Base-by-base conservation (phyloP, 257 asterid genomes). In the Ophiorrhiza pumila region DNA sequence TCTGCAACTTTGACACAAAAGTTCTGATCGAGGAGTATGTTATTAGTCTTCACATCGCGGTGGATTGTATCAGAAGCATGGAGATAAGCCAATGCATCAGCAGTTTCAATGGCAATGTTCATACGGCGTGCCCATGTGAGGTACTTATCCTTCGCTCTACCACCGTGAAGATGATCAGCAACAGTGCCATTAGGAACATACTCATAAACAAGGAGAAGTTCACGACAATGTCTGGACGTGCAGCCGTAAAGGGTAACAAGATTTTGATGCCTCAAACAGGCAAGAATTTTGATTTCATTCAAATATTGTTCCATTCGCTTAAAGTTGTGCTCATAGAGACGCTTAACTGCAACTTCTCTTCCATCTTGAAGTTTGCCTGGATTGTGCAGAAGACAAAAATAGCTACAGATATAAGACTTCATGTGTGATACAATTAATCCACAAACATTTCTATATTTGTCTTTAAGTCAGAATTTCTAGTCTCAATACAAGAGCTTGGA, bases 311-410 rank as follows among this genome's bases (percentile, higher is more conserved):
- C 91, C 49, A 91, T 83, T 62, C 95, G 78, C 77, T 80, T 83
- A 79, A 72, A 87, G 85, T 87, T 91, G 74, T 91, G 87, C 82
- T 89, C 96, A 27, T 86, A 91, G 2, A 91, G 81, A 2, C 96
- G 87, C 85, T 91, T 91, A 73, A 91, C 87, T 14, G 97, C 97
- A 10, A 91, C 96, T 78, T 91, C 96, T 82, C 97, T 81, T 60
- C 96, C 97, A 61, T 91, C 96, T 25, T 13, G 79, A 39, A 89
- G 91, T 74, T 83, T 87, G 71, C 97, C 97, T 91, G 73, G 72
- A 22, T 71, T 34, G 20, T 35, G 25, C 34, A 71, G 12, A 27
- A 41, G 5, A 23, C 5, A 17, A 65, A 25, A 14, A 23, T 43
- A 45, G 57, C 41, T 25, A 58, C 34, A 56, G 27, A 58, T 27